A percentile compares a stretch with the other conserved stretches of the same genome.
phyloP scores from a whole-genome alignment of 805 yeast genomes.

The Barnettozyma vustinii region DNA sequence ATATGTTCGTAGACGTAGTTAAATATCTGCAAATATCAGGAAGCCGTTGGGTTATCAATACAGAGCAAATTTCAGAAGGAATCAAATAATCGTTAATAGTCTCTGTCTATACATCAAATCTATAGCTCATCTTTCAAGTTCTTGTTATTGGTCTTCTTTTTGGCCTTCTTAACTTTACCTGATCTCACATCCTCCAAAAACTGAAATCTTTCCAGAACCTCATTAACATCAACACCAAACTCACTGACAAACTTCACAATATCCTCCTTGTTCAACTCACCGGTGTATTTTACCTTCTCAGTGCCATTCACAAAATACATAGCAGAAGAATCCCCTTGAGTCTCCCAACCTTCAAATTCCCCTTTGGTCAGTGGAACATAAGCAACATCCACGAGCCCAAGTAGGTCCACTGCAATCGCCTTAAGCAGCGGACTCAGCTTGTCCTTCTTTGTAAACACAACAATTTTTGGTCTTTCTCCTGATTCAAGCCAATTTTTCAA shows the following conservation, averaged over 20 bases:
- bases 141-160: conserved; percentile 6
- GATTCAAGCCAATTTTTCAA: conserved; percentile 24
- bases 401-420: conserved; percentile 65
- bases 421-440: conserved; percentile 52
- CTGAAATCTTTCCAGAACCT: conserved; percentile 8
- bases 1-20: too few relatives aligned
- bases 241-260: conserved; percentile 29
- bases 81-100: too few relatives aligned
- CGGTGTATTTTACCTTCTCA: conserved; percentile 24
- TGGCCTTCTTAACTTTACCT: conserved; percentile 21
- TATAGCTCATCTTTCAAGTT: conserved; percentile 15
- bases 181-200: conserved; percentile 21
- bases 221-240: conserved; percentile 25
- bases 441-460: conserved; percentile 49
- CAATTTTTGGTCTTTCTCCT: conserved; percentile 31
- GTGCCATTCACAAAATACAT: conserved; percentile 10
- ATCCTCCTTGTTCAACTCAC: conserved; percentile 27
- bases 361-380: conserved; percentile 30
- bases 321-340: conserved; percentile 14
- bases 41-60: too few relatives aligned
- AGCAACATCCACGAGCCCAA: conserved; percentile 45
- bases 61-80: too few relatives aligned
- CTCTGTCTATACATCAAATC: neutral
- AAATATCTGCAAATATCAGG: too few relatives aligned
- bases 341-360: conserved; percentile 11